Evolutionary conservation across 2,329 filamentous ascomycete species (phyloP).

Genomic region (Ceratocystis variospora): DNA sequence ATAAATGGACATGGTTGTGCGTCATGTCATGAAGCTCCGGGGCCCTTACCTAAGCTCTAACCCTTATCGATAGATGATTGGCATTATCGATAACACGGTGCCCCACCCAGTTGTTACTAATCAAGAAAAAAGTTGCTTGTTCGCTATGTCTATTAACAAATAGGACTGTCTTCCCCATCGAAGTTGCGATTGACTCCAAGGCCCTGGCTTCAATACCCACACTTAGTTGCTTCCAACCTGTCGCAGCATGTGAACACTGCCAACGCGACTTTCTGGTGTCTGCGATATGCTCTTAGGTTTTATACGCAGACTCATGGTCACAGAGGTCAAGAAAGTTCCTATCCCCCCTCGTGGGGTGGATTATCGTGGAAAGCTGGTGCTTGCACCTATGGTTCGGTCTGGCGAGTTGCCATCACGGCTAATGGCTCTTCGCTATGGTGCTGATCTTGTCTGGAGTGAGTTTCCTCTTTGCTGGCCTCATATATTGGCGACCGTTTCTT

Average conservation of each 20-base stretch:
- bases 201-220: background rate
- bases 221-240: background rate
- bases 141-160: too few relatives aligned
- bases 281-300: conserved; percentile 18
- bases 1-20: too few relatives aligned
- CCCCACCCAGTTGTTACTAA: too few relatives aligned
- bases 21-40: too few relatives aligned
- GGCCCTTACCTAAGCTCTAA: too few relatives aligned
- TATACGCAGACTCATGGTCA: conserved; percentile 41
- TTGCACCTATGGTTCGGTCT: conserved; percentile 97
- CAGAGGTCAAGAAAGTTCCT: conserved; percentile 52
- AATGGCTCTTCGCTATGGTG: conserved; percentile 82
- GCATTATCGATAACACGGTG: too few relatives aligned
- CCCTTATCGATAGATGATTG: too few relatives aligned
- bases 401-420: conserved; percentile 86
- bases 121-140: too few relatives aligned
- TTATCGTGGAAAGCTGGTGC: conserved; percentile 83
- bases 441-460: conserved; percentile 88
- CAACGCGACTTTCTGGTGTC: conserved; percentile 3
- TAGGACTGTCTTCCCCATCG: too few relatives aligned
- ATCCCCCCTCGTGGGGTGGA: conserved; percentile 83
- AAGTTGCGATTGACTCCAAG: too few relatives aligned
- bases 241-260: conserved; percentile 13
- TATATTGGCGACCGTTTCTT: too few relatives aligned
- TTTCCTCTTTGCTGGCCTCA: conserved; percentile 18